Conservation (phyloP, 768 basidiomycete species). For the Termitomyces sp. region DNA sequence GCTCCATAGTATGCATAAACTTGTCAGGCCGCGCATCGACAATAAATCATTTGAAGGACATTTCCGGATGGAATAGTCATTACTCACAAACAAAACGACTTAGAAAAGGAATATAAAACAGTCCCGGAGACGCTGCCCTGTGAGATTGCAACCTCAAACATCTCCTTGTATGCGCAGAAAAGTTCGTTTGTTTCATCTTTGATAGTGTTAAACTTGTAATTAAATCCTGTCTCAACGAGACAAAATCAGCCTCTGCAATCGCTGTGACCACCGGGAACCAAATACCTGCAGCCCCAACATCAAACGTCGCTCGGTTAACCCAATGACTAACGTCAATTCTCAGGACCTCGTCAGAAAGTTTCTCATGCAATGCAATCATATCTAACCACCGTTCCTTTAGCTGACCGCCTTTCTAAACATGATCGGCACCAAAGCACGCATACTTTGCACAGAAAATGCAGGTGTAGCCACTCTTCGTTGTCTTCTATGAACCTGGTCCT, state of each 20-base stretch:
- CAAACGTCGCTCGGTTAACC: conserved; percentile 81
- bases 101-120: conserved; percentile 52
- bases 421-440: conserved; percentile 65
- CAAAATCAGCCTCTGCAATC: not conserved
- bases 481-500: conserved; percentile 71
- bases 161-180: conserved; percentile 76
- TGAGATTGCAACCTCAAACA: conserved; percentile 75
- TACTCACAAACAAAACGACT: conserved; percentile 51
- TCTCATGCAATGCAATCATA: conserved; percentile 24
- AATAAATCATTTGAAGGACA: not conserved
- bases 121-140: conserved; percentile 40
- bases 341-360: conserved; percentile 16
- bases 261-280: conserved; percentile 1
- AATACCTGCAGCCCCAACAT: conserved; percentile 81
- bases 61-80: not conserved
- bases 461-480: conserved; percentile 75
- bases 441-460: conserved; percentile 73
- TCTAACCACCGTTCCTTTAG: conserved; percentile 56
- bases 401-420: conserved; percentile 60
- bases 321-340: conserved; percentile 74
- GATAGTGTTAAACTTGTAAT: conserved; percentile 82
- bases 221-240: conserved; percentile 52
- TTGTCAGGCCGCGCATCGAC: conserved; percentile 43
- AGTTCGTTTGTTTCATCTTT: conserved; percentile 74
- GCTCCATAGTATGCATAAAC: conserved; percentile 40